phyloP scores from a whole-genome alignment of 495 filamentous ascomycete genomes.

The Neurospora sp. region DNA sequence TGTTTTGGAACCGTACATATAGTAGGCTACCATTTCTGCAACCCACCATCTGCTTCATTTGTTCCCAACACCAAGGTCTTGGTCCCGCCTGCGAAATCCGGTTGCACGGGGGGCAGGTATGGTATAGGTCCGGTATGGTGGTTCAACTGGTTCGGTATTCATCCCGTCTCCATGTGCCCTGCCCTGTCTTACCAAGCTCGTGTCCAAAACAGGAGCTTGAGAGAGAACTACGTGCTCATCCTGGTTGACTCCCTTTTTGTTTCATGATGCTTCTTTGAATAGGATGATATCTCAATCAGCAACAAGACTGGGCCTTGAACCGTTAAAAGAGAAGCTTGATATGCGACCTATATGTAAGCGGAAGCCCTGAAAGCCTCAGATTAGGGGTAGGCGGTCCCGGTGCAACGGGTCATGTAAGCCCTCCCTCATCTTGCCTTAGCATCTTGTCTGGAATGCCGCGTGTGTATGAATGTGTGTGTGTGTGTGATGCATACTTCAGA shows the following conservation, averaged over 20 bases:
- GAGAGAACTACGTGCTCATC: background rate
- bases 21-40: background rate
- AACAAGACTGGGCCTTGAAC: background rate
- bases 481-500: background rate
- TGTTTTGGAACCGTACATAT: background rate
- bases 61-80: background rate
- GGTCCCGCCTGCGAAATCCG: background rate
- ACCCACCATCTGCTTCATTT: background rate
- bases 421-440: background rate
- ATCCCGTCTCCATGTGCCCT: background rate
- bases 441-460: background rate
- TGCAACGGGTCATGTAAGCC: background rate
- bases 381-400: background rate
- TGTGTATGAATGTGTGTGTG: background rate
- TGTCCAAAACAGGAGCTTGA: background rate
- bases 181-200: background rate
- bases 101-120: background rate
- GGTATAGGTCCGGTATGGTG: background rate
- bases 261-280: background rate
- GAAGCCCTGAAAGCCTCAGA: background rate
- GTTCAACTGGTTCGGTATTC: background rate
- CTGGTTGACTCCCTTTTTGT: background rate
- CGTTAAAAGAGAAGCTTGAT: background rate
- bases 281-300: background rate
- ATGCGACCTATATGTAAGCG: background rate